A percentile compares a stretch with the other conserved stretches of the same genome.
phyloP scores from a whole-genome alignment of 345 rosid species.

The Eutrema yunnanense region DNA sequence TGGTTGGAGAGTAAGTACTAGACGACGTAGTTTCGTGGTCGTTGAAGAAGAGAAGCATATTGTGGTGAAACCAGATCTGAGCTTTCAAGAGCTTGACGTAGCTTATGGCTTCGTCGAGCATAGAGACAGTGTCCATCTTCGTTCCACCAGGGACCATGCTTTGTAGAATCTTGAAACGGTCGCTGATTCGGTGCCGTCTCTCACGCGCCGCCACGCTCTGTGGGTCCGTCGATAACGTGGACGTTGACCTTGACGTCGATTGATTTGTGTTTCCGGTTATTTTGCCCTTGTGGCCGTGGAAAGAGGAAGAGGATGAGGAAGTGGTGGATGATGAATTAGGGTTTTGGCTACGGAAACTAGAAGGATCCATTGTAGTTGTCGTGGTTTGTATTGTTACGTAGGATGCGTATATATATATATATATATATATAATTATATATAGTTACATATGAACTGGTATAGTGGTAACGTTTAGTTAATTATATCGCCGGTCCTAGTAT shows the following conservation, averaged over 20 bases:
- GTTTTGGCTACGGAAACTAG: not conserved
- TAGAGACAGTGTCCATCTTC: constrained; percentile 87
- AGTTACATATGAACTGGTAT: not conserved
- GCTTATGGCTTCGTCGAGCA: constrained; percentile 81
- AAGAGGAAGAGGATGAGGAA: constrained; percentile 40
- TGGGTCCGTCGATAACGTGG: constrained; percentile 74
- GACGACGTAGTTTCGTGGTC: constrained; percentile 1
- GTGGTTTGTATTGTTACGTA: not conserved
- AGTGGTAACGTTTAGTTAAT: not conserved
- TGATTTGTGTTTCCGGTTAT: constrained; percentile 11
- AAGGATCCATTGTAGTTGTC: constrained; percentile 13
- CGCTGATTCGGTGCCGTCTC: constrained; percentile 78
- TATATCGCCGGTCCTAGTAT: not conserved
- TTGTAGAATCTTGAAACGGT: constrained; percentile 76
- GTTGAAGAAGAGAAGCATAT: constrained; percentile 29
- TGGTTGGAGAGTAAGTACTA: not conserved
- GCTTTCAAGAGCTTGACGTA: constrained; percentile 86
- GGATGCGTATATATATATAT: not conserved
- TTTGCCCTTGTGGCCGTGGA: constrained; percentile 14
- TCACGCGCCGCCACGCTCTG: constrained; percentile 92
- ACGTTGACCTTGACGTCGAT: constrained; percentile 22
- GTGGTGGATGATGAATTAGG: constrained; percentile 24
- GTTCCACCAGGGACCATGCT: constrained; percentile 84
- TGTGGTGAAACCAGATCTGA: constrained; percentile 70
- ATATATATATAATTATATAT: not conserved